These are phyloP conservation scores for Neurospora terricola DNA, from an alignment of 495 filamentous ascomycete species.

Conservation along the genomic window DNA sequence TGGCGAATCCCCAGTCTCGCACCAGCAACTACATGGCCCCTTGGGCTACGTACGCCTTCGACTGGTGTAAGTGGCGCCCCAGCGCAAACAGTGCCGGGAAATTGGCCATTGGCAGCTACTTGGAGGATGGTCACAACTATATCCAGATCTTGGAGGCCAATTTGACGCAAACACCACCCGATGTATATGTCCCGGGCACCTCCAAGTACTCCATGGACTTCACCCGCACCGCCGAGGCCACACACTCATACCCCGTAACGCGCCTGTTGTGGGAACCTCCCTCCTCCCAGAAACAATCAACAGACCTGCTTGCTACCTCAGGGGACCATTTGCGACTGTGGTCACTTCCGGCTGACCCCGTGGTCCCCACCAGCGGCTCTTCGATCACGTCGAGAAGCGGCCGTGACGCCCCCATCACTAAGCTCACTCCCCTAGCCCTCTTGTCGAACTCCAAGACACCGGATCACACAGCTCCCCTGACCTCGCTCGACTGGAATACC, in stretches of 20 bases:
- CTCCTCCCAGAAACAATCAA: conserved; percentile 92
- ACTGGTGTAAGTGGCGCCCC: conserved; percentile 99
- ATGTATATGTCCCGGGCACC: conserved; percentile 60
- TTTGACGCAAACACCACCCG: conserved; percentile 58
- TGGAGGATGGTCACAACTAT: conserved; percentile 99
- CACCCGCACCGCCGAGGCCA: conserved; percentile 90
- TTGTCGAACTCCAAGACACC: conserved; percentile 97
- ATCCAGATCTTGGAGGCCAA: conserved; percentile 96
- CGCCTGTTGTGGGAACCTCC: conserved; percentile 95
- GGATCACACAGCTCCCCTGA: conserved; percentile 93
- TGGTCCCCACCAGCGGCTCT: conserved; percentile 45
- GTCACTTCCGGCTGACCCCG: conserved; percentile 62
- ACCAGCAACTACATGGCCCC: conserved; percentile 85
- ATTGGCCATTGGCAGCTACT: conserved; percentile 87
- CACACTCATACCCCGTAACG: conserved; percentile 95
- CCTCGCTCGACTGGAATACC: conserved; percentile 95
- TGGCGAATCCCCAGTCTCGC: conserved; percentile 38
- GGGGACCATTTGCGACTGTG: conserved; percentile 93
- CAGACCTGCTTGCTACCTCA: conserved; percentile 90
- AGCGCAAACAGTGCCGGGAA: conserved; percentile 73
- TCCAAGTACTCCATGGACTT: conserved; percentile 75
- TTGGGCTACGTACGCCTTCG: conserved; percentile 91
- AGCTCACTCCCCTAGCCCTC: conserved; percentile 86
- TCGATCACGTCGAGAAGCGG: conserved; percentile 62
- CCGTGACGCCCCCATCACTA: conserved; percentile 59